A percentile compares a stretch with the other conserved stretches of the same genome.
Conservation (phyloP, 2,329 filamentous ascomycete genomes). For the Bipolaris zeicola region DNA sequence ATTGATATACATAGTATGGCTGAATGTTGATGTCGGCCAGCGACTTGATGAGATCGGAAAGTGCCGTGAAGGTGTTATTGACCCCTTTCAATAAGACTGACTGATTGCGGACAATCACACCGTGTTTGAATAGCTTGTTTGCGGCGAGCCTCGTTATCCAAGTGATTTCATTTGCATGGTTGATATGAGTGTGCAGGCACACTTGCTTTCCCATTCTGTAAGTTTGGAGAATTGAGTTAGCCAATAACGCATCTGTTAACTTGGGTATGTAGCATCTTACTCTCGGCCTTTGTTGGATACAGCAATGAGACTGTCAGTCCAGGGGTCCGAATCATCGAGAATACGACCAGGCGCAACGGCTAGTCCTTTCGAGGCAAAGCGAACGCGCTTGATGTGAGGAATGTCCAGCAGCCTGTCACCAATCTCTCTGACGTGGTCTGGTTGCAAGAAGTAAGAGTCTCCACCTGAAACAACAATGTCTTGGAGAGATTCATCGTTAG, state of each 20-base stretch:
- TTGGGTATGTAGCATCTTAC: conserved; percentile 10
- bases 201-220: conserved; percentile 60
- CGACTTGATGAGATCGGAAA: conserved; percentile 59
- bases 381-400: conserved; percentile 63
- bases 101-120: conserved; percentile 65
- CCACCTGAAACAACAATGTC: conserved; percentile 69
- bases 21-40: conserved; percentile 63
- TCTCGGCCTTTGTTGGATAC: conserved; percentile 58
- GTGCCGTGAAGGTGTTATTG: conserved; percentile 62
- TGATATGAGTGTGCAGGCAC: conserved; percentile 69
- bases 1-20: conserved; percentile 71
- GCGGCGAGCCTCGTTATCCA: conserved; percentile 63
- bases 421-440: conserved; percentile 59
- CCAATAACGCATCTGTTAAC: background rate
- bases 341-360: conserved; percentile 64
- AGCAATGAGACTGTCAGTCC: conserved; percentile 59
- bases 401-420: conserved; percentile 61
- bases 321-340: conserved; percentile 58
- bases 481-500: conserved; percentile 54
- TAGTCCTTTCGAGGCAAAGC: conserved; percentile 67
- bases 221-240: background rate
- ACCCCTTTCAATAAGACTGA: conserved; percentile 64
- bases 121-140: conserved; percentile 56
- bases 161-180: conserved; percentile 66
- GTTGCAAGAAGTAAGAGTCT: conserved; percentile 63